These are phyloP conservation scores for Botrytis porri DNA, from an alignment of 2,329 filamentous ascomycete species.

Conservation along the genomic window DNA sequence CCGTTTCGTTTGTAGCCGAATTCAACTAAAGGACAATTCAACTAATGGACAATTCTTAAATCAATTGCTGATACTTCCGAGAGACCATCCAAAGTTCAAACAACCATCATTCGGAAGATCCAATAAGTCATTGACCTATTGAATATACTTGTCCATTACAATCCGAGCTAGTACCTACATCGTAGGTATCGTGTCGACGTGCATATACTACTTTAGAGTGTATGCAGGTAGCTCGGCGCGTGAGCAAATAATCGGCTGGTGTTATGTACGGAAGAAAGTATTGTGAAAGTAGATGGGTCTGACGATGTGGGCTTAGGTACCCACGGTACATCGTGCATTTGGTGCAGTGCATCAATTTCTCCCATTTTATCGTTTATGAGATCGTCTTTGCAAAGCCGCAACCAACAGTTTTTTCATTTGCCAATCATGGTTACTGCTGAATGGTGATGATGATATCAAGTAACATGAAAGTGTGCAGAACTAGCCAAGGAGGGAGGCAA, in stretches of 20 bases:
- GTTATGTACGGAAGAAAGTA: conserved; percentile 1
- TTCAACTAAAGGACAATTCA: background rate
- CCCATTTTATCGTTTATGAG: background rate
- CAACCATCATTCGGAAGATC: background rate
- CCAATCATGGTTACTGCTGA: background rate
- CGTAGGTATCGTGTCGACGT: conserved; percentile 8
- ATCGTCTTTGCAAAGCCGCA: conserved; percentile 7
- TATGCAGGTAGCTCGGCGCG: conserved; percentile 6
- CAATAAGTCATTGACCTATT: conserved; percentile 3
- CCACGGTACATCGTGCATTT: conserved; percentile 14
- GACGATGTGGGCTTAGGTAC: background rate
- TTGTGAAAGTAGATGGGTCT: conserved; percentile 9
- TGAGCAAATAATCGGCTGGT: conserved; percentile 14
- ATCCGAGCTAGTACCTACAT: background rate
- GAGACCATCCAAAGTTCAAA: background rate
- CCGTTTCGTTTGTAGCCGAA: background rate
- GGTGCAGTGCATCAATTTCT: conserved; percentile 8
- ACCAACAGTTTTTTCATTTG: conserved; percentile 3
- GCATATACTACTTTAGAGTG: conserved; percentile 5
- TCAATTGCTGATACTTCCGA: background rate
- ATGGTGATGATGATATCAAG: background rate
- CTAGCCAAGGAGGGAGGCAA: background rate
- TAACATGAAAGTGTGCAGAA: conserved; percentile 14
- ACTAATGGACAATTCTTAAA: background rate
- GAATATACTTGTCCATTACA: background rate